phyloP scores from a whole-genome alignment of 805 yeast species.

The Cyberlindnera saturnus region DNA sequence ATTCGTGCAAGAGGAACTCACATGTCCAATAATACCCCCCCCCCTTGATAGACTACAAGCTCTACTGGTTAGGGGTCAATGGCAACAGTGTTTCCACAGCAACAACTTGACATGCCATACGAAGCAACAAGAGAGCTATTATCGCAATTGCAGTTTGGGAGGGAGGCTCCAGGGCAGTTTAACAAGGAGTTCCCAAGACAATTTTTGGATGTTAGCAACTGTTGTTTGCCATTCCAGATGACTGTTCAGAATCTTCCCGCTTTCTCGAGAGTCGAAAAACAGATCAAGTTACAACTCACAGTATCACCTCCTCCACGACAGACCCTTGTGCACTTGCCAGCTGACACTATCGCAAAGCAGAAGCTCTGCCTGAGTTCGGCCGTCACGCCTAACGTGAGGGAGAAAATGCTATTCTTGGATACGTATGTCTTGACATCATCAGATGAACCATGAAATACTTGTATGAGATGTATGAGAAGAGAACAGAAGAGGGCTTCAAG shows the following conservation, averaged over 20 bases:
- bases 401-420: slow-evolving; percentile 62
- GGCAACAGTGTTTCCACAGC: too few species aligned
- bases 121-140: slow-evolving; percentile 20
- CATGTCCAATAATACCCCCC: too few species aligned
- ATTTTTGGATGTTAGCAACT: slow-evolving; percentile 23
- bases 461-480: slow-evolving; percentile 84
- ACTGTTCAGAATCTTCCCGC: slow-evolving; percentile 61
- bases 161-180: slow-evolving; percentile 18
- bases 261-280: slow-evolving; percentile 91
- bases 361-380: slow-evolving; percentile 56
- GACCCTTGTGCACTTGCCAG: slow-evolving; percentile 69
- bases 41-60: too few species aligned
- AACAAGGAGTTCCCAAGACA: slow-evolving; percentile 22
- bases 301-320: slow-evolving; percentile 76
- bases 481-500: slow-evolving; percentile 93
- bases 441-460: slow-evolving; percentile 58
- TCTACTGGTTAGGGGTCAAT: too few species aligned
- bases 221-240: slow-evolving; percentile 38
- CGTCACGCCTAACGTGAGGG: slow-evolving; percentile 41
- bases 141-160: slow-evolving; percentile 22
- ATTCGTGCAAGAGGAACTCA: too few species aligned
- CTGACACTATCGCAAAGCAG: slow-evolving; percentile 82
- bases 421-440: slow-evolving; percentile 71
- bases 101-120: too few species aligned
- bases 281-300: slow-evolving; percentile 67